Base-by-base conservation (phyloP, 371 early-diverging fungal species). In the Astathelohania contejeani region DNA sequence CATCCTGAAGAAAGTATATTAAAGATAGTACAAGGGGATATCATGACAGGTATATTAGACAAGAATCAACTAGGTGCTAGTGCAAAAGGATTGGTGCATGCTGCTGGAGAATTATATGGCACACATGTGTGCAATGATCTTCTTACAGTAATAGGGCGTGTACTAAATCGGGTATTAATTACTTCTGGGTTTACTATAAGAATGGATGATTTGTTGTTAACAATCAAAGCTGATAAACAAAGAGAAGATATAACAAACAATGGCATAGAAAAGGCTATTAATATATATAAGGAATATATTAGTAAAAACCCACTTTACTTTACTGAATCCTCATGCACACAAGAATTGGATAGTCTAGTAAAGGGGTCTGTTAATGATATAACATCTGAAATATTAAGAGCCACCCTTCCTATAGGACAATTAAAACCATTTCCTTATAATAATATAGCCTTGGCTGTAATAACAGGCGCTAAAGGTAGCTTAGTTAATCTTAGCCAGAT, bases 401-500 rank as follows among this genome's bases (percentile, higher is more conserved):
- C 79, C 4, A 83, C 85, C 68, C 76, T 92, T 46, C 90, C 90
- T n/a, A 75, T 78, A 27, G 80, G 83, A 44, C 76, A 90, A 51
- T 76, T 81, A 38, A 79, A 82, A 60, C 78, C 78, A 45, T 93
- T 92, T 81, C 92, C 92, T 23, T 69, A 79, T 51, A 98, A 98
- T 72, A 85, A 87, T 78, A 93, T 96, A 91, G 88, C 86, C 75
- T 79, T 90, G 71, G 94, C 95, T 89, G 89, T 93, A 1, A 82
- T 84, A 19, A 87, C 90, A 37, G 99, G 99, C 68, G 94, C 99
- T 60, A 99, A 96, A 77, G 99, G 99, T 49, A 84, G 84, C 18
- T 81, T 82, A 56, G 91, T 96, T 49, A 99, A 99, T 72, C 83
- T 90, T 22, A 84, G 88, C 3, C 99, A 99, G 74, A 99, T 99